A percentile compares a stretch with the other conserved stretches of the same genome.
These are phyloP conservation scores for Diplodia mutila DNA, from an alignment of 2,329 filamentous ascomycete genomes.

Conservation along the genomic window DNA sequence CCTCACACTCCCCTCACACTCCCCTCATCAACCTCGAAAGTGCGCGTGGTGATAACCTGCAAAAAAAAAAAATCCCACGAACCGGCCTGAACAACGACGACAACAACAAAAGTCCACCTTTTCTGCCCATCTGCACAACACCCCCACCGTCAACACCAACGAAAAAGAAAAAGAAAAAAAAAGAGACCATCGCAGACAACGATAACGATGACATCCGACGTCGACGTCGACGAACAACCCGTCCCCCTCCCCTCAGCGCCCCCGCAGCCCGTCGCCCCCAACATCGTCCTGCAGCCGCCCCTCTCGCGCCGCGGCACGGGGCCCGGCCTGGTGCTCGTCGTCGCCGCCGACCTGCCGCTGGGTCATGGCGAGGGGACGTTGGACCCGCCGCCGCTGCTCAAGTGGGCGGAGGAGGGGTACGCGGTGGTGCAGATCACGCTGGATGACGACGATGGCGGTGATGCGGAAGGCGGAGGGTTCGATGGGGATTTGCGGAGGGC, in stretches of 20 bases:
- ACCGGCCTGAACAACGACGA: too few species aligned
- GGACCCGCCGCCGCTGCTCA: conserved; percentile 61
- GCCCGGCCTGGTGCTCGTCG: conserved; percentile 53
- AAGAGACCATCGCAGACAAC: too few species aligned
- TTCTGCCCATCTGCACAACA: too few species aligned
- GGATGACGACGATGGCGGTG: neutral
- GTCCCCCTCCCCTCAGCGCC: conserved; percentile 30
- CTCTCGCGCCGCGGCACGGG: conserved; percentile 55
- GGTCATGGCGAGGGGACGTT: conserved; percentile 43
- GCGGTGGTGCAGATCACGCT: conserved; percentile 60
- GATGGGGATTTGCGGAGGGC: neutral
- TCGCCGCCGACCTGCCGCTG: conserved; percentile 41
- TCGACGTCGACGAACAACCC: conserved; percentile 19
- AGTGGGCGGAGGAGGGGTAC: conserved; percentile 75
- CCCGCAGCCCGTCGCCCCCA: conserved; percentile 33
- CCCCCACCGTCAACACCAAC: neutral
- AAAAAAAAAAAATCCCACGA: too few species aligned
- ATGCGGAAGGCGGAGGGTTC: neutral
- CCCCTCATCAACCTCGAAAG: too few species aligned
- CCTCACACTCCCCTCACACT: too few species aligned
- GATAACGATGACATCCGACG: neutral
- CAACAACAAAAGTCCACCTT: too few species aligned
- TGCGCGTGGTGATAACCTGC: too few species aligned
- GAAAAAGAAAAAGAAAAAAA: too few species aligned
- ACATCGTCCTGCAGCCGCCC: conserved; percentile 48